phyloP scores from a whole-genome alignment of 2,329 filamentous ascomycete species.

The Aspergillus terreus region DNA sequence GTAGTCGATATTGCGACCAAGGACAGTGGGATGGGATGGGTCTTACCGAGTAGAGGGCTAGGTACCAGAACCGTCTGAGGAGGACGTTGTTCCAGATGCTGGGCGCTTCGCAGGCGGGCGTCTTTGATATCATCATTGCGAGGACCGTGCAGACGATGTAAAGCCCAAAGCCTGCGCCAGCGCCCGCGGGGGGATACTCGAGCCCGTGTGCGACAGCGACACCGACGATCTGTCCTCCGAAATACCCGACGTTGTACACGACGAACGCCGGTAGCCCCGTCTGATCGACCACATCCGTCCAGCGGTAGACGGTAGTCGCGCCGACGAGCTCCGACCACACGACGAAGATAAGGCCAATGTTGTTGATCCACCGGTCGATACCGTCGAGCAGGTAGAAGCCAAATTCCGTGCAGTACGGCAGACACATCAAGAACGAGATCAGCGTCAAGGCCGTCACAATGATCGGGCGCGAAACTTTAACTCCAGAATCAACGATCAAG shows the following conservation, averaged over 20 bases:
- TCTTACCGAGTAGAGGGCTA: conserved; percentile 57
- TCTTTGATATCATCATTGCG: conserved; percentile 25
- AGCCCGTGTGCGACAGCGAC: conserved; percentile 47
- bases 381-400: conserved; percentile 55
- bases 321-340: conserved; percentile 54
- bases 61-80: conserved; percentile 48
- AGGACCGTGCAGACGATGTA: conserved; percentile 42
- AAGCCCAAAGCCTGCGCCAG: conserved; percentile 52
- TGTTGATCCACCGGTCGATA: conserved; percentile 56
- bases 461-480: conserved; percentile 44
- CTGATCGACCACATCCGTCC: conserved; percentile 51
- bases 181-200: conserved; percentile 42
- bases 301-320: conserved; percentile 55
- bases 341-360: conserved; percentile 55
- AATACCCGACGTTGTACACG: conserved; percentile 53
- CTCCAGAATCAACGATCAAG: conserved; percentile 51
- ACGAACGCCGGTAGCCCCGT: conserved; percentile 47
- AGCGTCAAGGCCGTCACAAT: conserved; percentile 51
- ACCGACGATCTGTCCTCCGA: conserved; percentile 52
- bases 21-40: too few relatives aligned
- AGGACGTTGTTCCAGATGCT: conserved; percentile 42
- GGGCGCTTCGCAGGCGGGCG: conserved; percentile 41
- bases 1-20: background rate
- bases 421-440: conserved; percentile 51
- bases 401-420: conserved; percentile 57